Percentiles rank a stretch among this genome's conserved stretches.
Conservation (phyloP, 2,329 filamentous ascomycete genomes). For the Penicillium thymicola region DNA sequence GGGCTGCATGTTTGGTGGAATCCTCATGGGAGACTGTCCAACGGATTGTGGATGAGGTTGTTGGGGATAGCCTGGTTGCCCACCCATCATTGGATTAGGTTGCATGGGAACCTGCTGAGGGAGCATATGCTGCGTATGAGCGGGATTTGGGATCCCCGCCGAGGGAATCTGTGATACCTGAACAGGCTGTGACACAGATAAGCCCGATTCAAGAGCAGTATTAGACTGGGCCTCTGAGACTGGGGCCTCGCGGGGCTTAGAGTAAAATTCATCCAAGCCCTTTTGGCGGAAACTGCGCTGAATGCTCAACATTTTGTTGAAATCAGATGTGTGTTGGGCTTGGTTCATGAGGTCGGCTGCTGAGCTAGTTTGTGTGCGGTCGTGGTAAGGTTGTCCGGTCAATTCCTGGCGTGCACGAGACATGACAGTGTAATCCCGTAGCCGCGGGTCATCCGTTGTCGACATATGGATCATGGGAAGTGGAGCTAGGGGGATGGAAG, state of each 20-base stretch:
- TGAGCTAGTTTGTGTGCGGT: slow-evolving; percentile 73
- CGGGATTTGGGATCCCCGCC: slow-evolving; percentile 33
- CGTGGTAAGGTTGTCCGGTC: slow-evolving; percentile 80
- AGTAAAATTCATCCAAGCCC: slow-evolving; percentile 79
- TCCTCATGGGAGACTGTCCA: slow-evolving; percentile 69
- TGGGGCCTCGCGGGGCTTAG: slow-evolving; percentile 75
- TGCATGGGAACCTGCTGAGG: slow-evolving; percentile 37
- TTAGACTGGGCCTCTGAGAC: slow-evolving; percentile 41
- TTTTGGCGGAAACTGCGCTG: slow-evolving; percentile 75
- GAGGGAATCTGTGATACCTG: slow-evolving; percentile 39
- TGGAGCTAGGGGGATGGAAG: slow-evolving; percentile 63
- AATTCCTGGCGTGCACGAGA: slow-evolving; percentile 86
- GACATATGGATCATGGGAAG: slow-evolving; percentile 82
- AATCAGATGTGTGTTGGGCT: slow-evolving; percentile 83
- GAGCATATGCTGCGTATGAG: slow-evolving; percentile 36
- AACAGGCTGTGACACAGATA: slow-evolving; percentile 38
- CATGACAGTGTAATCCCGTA: slow-evolving; percentile 78
- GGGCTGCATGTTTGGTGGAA: slow-evolving; percentile 58
- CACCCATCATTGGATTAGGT: slow-evolving; percentile 43
- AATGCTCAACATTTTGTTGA: slow-evolving; percentile 78
- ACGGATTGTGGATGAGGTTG: slow-evolving; percentile 69
- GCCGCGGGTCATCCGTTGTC: slow-evolving; percentile 70
- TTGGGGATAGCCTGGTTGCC: slow-evolving; percentile 64
- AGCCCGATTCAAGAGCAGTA: slow-evolving; percentile 33
- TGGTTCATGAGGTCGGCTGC: slow-evolving; percentile 79